Conservation (phyloP, 2,329 filamentous ascomycete species). For the Colletotrichum nymphaeae region DNA sequence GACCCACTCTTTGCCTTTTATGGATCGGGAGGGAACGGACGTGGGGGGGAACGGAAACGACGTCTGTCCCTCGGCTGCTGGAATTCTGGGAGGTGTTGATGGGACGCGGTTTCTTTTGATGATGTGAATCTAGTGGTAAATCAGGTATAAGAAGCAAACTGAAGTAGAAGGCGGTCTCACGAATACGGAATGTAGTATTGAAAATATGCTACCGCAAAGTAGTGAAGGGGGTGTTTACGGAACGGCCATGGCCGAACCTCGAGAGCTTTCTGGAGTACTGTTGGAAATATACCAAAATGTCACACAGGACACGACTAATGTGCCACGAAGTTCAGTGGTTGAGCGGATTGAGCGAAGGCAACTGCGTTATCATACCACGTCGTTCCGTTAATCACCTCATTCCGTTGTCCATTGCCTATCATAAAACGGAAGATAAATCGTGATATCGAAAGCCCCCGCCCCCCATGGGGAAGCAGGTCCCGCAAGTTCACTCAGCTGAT, state of each 20-base stretch:
- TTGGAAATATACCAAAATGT: no score
- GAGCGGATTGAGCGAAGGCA: background rate
- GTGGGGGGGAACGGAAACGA: background rate
- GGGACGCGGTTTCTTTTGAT: constrained; percentile 4
- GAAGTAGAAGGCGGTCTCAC: background rate
- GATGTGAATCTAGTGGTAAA: background rate
- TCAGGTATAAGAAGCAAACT: no score
- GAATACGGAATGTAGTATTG: no score
- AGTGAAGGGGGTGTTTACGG: no score
- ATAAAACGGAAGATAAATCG: background rate
- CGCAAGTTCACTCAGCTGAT: constrained; percentile 22
- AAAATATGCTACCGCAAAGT: no score
- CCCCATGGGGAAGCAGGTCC: constrained; percentile 31
- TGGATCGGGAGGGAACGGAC: background rate
- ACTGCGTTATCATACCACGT: background rate
- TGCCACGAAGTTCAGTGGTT: no score
- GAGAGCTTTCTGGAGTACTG: no score
- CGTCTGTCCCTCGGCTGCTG: background rate
- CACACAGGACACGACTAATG: no score
- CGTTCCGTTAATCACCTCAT: background rate
- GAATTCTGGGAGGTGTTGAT: background rate
- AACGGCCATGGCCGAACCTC: no score
- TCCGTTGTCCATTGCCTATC: background rate
- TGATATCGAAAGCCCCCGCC: constrained; percentile 4
- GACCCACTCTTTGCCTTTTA: constrained; percentile 22